These are phyloP conservation scores for Polychaeton citri DNA, from an alignment of 2,329 filamentous ascomycete genomes.

Conservation along the genomic window DNA sequence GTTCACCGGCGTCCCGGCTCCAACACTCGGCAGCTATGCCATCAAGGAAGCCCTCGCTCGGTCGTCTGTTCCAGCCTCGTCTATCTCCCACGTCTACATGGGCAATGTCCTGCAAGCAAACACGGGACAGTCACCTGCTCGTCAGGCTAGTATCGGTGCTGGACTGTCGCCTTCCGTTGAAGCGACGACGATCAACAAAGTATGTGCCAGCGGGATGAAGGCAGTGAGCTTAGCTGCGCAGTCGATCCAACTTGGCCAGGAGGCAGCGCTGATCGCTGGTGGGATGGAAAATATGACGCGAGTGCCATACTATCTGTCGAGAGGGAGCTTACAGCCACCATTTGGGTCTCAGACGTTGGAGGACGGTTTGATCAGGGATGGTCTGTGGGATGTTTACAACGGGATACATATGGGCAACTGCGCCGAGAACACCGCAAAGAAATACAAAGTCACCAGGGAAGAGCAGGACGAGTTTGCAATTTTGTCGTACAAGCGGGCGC, in stretches of 20 bases:
- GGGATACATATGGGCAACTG: slow-evolving; percentile 97
- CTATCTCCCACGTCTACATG: slow-evolving; percentile 92
- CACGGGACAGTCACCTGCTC: slow-evolving; percentile 79
- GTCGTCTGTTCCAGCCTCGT: slow-evolving; percentile 65
- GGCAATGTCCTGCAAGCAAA: slow-evolving; percentile 81
- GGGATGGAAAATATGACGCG: slow-evolving; percentile 98
- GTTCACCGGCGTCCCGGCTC: slow-evolving; percentile 68
- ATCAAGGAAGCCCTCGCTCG: slow-evolving; percentile 86
- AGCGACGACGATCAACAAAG: slow-evolving; percentile 92
- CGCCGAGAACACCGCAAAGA: slow-evolving; percentile 88
- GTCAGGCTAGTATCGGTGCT: slow-evolving; percentile 81
- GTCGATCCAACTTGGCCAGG: slow-evolving; percentile 82
- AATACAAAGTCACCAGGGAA: slow-evolving; percentile 64
- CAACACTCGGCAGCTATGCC: slow-evolving; percentile 77
- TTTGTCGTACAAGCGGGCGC: slow-evolving; percentile 74
- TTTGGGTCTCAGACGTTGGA: slow-evolving; percentile 82
- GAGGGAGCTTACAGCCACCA: slow-evolving; percentile 66
- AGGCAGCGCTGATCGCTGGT: slow-evolving; percentile 79
- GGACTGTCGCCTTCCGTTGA: slow-evolving; percentile 72
- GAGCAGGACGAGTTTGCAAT: slow-evolving; percentile 88
- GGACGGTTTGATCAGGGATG: slow-evolving; percentile 88
- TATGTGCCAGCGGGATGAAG: slow-evolving; percentile 91
- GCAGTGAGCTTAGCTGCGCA: slow-evolving; percentile 81
- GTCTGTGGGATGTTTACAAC: slow-evolving; percentile 91
- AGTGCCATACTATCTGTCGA: slow-evolving; percentile 79